Conservation (phyloP, 176 grass and related monocot genomes). For the Dactylis glomerata region DNA sequence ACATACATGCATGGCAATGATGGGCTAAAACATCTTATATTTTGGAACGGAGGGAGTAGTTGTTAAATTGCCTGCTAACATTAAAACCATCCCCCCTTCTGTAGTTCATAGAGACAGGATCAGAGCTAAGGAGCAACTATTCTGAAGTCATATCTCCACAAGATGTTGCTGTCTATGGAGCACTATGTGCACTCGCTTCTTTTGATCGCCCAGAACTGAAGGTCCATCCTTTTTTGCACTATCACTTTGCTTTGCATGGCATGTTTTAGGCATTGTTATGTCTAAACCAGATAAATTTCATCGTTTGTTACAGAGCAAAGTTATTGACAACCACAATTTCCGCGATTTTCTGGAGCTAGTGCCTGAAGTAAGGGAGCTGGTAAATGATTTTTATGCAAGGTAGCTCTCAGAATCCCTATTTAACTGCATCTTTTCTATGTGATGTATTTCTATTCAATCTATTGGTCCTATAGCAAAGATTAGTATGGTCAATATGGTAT, state of each 20-base stretch:
- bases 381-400: slow-evolving; percentile 99
- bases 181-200: slow-evolving; percentile 94
- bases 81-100: neutral
- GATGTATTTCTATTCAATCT: neutral
- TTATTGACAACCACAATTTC: slow-evolving; percentile 93
- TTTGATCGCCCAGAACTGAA: slow-evolving; percentile 98
- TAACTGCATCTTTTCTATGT: neutral
- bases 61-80: neutral
- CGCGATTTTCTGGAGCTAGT: slow-evolving; percentile 92
- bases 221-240: slow-evolving; percentile 42
- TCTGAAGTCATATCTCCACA: slow-evolving; percentile 95
- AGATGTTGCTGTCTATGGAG: slow-evolving; percentile 96
- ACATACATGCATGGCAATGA: too few relatives aligned
- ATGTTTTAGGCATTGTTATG: neutral
- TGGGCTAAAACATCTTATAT: too few relatives aligned
- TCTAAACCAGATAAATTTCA: neutral
- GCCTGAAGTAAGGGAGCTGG: slow-evolving; percentile 96
- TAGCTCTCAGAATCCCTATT: slow-evolving; percentile 12
- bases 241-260: neutral
- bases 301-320: slow-evolving; percentile 65
- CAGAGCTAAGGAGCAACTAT: slow-evolving; percentile 86
- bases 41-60: too few relatives aligned
- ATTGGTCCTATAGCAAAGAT: neutral
- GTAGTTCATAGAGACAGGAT: slow-evolving; percentile 89
- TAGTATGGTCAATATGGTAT: neutral